A percentile compares a stretch with the other conserved stretches of the same genome.
These are phyloP conservation scores for Russula emetica DNA, from an alignment of 768 basidiomycete species.

Conservation along the genomic window DNA sequence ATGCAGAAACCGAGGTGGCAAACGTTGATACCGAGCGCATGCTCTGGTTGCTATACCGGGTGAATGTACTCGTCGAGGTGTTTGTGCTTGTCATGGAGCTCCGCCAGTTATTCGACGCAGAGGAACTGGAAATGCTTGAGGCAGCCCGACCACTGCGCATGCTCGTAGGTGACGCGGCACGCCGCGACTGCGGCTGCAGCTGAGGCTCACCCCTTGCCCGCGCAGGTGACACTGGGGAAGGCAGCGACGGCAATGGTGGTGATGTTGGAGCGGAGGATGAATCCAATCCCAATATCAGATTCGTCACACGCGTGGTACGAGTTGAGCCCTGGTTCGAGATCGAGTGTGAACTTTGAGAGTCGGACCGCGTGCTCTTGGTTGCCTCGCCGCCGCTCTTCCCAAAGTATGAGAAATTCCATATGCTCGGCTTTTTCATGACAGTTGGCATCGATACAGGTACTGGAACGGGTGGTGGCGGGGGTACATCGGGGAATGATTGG, in stretches of 20 bases:
- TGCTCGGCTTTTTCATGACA: slow-evolving; percentile 71
- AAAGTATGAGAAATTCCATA: slow-evolving; percentile 71
- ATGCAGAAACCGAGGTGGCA: slow-evolving; percentile 76
- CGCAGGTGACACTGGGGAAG: neutral
- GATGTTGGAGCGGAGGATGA: slow-evolving; percentile 36
- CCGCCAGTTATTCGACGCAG: slow-evolving; percentile 70
- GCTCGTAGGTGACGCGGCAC: slow-evolving; percentile 50
- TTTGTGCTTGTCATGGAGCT: slow-evolving; percentile 70
- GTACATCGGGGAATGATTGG: slow-evolving; percentile 27
- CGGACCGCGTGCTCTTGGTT: slow-evolving; percentile 1
- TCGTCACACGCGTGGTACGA: slow-evolving; percentile 74
- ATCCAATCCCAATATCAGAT: slow-evolving; percentile 66
- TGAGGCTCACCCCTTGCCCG: slow-evolving; percentile 5
- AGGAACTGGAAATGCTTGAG: slow-evolving; percentile 58
- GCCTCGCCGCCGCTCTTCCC: slow-evolving; percentile 46
- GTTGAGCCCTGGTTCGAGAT: slow-evolving; percentile 37
- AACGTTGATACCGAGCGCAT: slow-evolving; percentile 70
- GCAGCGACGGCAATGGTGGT: slow-evolving; percentile 2
- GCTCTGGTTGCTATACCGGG: slow-evolving; percentile 69
- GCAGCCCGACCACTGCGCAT: slow-evolving; percentile 50
- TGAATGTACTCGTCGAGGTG: slow-evolving; percentile 68
- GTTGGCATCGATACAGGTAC: slow-evolving; percentile 30
- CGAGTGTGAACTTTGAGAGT: slow-evolving; percentile 14
- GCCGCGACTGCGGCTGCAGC: slow-evolving; percentile 17
- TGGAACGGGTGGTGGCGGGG: slow-evolving; percentile 41